A percentile compares a stretch with the other conserved stretches of the same genome.
Evolutionary conservation across 2,329 filamentous ascomycete genomes (phyloP).

Genomic region (Colletotrichum lentis): DNA sequence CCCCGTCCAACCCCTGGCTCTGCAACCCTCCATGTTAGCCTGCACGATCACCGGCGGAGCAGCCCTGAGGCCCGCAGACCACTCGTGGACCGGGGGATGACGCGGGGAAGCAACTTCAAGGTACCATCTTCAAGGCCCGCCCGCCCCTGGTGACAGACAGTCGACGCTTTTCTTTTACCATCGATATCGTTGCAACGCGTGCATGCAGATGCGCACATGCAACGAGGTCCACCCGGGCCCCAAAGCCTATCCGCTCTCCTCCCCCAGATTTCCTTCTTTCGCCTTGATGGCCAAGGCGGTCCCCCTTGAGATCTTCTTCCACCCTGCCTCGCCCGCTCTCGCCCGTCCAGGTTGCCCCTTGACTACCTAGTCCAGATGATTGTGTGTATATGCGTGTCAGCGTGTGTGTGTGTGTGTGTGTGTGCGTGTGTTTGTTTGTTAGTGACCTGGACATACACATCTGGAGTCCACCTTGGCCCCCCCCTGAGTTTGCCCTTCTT

Average conservation of each 20-base stretch:
- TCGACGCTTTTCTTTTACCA: slow-evolving; percentile 22
- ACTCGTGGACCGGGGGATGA: slow-evolving; percentile 6
- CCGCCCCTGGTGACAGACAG: slow-evolving; percentile 4
- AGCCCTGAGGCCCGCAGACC: slow-evolving; percentile 9
- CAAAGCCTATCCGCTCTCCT: background rate
- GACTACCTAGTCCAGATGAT: background rate
- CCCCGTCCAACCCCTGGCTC: slow-evolving; percentile 18
- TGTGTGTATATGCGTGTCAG: too few relatives aligned
- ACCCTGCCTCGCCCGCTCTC: background rate
- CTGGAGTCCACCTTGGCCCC: background rate
- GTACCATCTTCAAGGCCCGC: background rate
- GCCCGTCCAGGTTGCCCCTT: background rate
- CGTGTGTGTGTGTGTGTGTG: too few relatives aligned
- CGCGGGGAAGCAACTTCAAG: slow-evolving; percentile 8
- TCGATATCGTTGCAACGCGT: slow-evolving; percentile 28
- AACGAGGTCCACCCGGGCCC: background rate
- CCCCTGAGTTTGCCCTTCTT: background rate
- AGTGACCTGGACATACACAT: too few relatives aligned
- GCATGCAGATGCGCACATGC: background rate
- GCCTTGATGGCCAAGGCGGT: background rate
- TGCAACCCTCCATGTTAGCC: slow-evolving; percentile 16
- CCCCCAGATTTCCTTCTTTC: slow-evolving; percentile 8
- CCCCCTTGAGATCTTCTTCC: background rate
- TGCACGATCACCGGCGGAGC: slow-evolving; percentile 6
- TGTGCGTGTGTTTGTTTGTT: too few relatives aligned